Conservation (phyloP, 805 yeast genomes). For the Teunomyces panamensis region DNA sequence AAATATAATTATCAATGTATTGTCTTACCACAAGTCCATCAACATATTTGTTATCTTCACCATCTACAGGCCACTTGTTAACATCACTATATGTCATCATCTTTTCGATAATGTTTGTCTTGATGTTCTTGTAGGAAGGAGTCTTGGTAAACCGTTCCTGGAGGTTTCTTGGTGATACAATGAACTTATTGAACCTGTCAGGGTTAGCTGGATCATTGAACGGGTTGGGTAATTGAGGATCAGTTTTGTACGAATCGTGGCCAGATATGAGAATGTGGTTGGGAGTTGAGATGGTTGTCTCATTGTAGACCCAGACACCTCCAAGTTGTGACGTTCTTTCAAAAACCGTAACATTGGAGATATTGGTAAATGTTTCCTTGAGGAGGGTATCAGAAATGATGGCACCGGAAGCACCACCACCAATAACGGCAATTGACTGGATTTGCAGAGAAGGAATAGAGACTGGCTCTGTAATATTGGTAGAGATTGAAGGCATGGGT, state of each 20-base stretch:
- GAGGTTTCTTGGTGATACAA: conserved; percentile 8
- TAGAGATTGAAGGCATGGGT: background rate
- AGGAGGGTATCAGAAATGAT: conserved; percentile 38
- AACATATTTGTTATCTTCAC: conserved; percentile 23
- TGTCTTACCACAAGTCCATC: conserved; percentile 22
- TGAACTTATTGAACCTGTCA: conserved; percentile 4
- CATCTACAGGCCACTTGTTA: conserved; percentile 29
- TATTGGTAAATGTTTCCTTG: conserved; percentile 22
- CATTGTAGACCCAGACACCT: conserved; percentile 43
- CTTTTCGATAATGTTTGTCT: conserved; percentile 42
- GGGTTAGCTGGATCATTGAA: conserved; percentile 11
- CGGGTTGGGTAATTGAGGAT: conserved; percentile 29
- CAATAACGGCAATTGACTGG: conserved; percentile 41
- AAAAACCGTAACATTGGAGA: conserved; percentile 34
- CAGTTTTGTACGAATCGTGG: conserved; percentile 15
- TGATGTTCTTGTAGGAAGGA: conserved; percentile 24
- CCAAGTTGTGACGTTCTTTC: conserved; percentile 41
- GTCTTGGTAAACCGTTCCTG: conserved; percentile 32
- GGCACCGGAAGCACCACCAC: conserved; percentile 53
- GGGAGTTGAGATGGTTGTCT: conserved; percentile 16
- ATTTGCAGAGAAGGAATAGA: conserved; percentile 9
- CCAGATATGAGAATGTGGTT: conserved; percentile 21
- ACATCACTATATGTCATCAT: conserved; percentile 46
- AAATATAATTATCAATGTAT: conserved; percentile 28
- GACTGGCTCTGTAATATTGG: conserved; percentile 1